phyloP scores from a whole-genome alignment of 106 monocot species.

The Dendrobium chrysotoxum region DNA sequence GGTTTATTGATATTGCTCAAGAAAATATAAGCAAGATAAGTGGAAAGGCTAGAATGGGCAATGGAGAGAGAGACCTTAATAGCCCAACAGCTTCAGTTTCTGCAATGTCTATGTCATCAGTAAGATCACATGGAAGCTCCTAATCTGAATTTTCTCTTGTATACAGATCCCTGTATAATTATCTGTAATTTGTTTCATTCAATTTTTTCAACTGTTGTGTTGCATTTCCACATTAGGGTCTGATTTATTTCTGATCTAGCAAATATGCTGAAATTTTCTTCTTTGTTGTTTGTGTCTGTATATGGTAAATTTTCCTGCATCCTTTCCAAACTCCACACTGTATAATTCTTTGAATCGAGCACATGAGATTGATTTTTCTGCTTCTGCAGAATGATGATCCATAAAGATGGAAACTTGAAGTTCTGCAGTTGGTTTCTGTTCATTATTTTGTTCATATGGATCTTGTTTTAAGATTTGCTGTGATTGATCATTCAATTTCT shows the following conservation, averaged over 20 bases:
- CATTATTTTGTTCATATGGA: neutral
- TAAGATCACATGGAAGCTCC: conserved; percentile 71
- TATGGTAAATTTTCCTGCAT: neutral
- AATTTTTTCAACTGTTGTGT: conserved; percentile 2
- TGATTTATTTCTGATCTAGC: conserved; percentile 8
- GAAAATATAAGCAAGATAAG: conserved; percentile 56
- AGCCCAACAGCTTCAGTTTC: conserved; percentile 95
- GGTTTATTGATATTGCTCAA: conserved; percentile 77
- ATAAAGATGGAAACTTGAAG: neutral
- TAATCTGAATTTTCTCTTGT: conserved; percentile 16
- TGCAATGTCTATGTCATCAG: conserved; percentile 71
- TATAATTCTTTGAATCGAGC: neutral
- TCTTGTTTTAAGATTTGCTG: too few relatives aligned
- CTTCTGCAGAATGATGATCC: neutral
- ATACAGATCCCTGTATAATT: conserved; percentile 28
- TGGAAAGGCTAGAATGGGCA: conserved; percentile 37
- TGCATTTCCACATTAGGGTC: conserved; percentile 5
- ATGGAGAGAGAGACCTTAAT: conserved; percentile 65
- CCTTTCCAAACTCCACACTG: neutral
- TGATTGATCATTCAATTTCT: too few relatives aligned
- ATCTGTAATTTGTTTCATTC: conserved; percentile 9
- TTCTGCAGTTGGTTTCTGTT: neutral
- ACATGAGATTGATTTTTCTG: too few relatives aligned
- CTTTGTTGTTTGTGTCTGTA: neutral
- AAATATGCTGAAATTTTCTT: neutral